phyloP scores from a whole-genome alignment of 179 eudicot genomes.

The Heliamphora pulchella region DNA sequence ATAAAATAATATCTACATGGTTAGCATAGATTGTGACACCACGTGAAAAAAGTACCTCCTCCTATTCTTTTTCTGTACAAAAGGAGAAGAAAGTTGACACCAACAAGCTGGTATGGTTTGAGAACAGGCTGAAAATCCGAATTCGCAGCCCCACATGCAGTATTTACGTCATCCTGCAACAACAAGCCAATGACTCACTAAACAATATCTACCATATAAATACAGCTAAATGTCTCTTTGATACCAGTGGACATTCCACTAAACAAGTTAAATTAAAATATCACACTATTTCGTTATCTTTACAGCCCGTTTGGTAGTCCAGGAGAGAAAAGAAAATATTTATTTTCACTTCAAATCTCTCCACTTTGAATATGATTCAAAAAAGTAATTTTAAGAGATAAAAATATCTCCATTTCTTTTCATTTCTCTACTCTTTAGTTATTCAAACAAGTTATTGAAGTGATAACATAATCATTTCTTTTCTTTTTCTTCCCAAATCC shows the following conservation, averaged over 20 bases:
- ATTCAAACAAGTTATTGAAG: too few relatives aligned
- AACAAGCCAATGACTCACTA: neutral
- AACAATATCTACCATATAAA: neutral
- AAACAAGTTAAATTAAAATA: neutral
- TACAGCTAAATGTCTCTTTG: neutral
- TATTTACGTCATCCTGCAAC: slow-evolving; percentile 56
- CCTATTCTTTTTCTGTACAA: slow-evolving; percentile 78
- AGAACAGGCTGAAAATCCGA: slow-evolving; percentile 76
- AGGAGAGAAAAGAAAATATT: too few relatives aligned
- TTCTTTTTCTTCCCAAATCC: too few relatives aligned
- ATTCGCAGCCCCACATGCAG: slow-evolving; percentile 58
- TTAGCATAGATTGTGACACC: neutral
- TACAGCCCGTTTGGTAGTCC: too few relatives aligned
- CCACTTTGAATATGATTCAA: too few relatives aligned
- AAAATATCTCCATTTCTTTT: too few relatives aligned
- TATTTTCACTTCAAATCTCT: too few relatives aligned
- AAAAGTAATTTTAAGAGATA: too few relatives aligned
- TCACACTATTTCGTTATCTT: too few relatives aligned
- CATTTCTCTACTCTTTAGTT: too few relatives aligned
- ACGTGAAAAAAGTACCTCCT: slow-evolving; percentile 53
- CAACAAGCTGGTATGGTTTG: slow-evolving; percentile 95
- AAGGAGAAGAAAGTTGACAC: slow-evolving; percentile 92
- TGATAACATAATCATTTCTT: too few relatives aligned
- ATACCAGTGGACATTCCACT: neutral
- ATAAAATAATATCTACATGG: slow-evolving; percentile 3